These are phyloP conservation scores for Cephalotrichum gorgonifer DNA, from an alignment of 2,329 filamentous ascomycete genomes.

Conservation along the genomic window DNA sequence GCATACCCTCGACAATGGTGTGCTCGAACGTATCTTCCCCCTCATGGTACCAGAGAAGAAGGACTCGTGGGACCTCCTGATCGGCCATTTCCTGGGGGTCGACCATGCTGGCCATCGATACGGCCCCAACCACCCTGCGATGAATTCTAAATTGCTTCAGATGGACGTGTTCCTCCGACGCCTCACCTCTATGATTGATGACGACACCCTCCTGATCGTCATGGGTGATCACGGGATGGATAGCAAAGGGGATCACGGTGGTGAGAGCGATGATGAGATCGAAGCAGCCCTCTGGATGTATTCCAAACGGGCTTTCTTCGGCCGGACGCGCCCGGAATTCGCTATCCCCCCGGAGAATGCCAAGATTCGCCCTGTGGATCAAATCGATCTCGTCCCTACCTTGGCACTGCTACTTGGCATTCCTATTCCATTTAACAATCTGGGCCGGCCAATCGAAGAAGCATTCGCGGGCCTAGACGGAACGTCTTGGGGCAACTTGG, in stretches of 20 bases:
- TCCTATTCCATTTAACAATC: conserved; percentile 91
- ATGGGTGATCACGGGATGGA: conserved; percentile 99
- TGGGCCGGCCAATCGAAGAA: conserved; percentile 87
- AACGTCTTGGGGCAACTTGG: conserved; percentile 66
- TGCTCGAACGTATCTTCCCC: conserved; percentile 82
- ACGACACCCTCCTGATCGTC: conserved; percentile 79
- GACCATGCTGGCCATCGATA: conserved; percentile 97
- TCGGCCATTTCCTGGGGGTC: conserved; percentile 89
- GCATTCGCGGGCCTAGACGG: conserved; percentile 68
- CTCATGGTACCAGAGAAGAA: conserved; percentile 57
- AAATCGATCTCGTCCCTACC: conserved; percentile 94
- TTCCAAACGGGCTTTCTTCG: conserved; percentile 77
- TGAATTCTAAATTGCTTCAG: conserved; percentile 81
- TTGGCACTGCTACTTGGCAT: conserved; percentile 78
- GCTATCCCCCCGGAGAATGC: conserved; percentile 55
- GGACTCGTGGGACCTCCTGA: conserved; percentile 81
- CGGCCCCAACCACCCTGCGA: conserved; percentile 83
- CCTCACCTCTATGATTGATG: conserved; percentile 63
- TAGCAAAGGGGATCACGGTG: conserved; percentile 92
- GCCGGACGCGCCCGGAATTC: conserved; percentile 55
- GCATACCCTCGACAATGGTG: conserved; percentile 92
- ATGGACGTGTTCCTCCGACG: conserved; percentile 76
- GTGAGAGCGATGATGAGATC: conserved; percentile 92
- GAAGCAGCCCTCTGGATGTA: conserved; percentile 98
- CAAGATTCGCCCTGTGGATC: conserved; percentile 64